Evolutionary conservation across 78 protist genomes (phyloP), one percentile per base, ranked within the genome.

Genomic region (Tieghemostelium lacteum): DNA sequence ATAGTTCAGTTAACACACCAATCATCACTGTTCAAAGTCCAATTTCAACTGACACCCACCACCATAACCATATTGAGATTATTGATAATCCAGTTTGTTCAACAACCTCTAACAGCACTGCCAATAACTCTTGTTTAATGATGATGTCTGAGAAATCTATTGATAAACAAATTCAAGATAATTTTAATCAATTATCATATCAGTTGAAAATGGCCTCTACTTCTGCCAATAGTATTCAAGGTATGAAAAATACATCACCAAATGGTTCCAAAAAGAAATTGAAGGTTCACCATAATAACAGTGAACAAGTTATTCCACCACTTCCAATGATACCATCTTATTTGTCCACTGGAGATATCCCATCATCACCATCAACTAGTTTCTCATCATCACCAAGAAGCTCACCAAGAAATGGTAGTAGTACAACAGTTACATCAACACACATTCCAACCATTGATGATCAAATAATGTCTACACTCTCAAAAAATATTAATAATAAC

Each of bases 151-250:
- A 45, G 52, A 57, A 22, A 57, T 71, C 77, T 33, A 71, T 71
- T 55, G 77, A 71, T 31, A 71, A 71, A 71, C 77, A 71, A 71
- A 52, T 71, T 71, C 65, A 71, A 33, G 77, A 71, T 26, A 71
- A 71, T 31, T 71, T 71, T 71, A 71, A 52, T 71, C 77, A 71
- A 71, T 71, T 71, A 71, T 31, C 77, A 17, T 36, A 54, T 20
- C 77, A 71, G 50, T 22, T 71, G 17, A 71, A 71, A 71, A 42
- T n/a, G 24, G 7, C 63, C 8, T 50, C 42, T 20, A 34, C 24
- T 29, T 5, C 12, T 16, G 34, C 2, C 37, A 61, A n/a, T 12
- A 29, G 19, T 37, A 71, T 45, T 45, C n/a, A n/a, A n/a, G n/a
- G n/a, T n/a, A n/a, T n/a, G n/a, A n/a, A n/a, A 45, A 45, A 45